phyloP scores from a whole-genome alignment of 2,329 filamentous ascomycete genomes.

The Tolypocladium guangdongense region DNA sequence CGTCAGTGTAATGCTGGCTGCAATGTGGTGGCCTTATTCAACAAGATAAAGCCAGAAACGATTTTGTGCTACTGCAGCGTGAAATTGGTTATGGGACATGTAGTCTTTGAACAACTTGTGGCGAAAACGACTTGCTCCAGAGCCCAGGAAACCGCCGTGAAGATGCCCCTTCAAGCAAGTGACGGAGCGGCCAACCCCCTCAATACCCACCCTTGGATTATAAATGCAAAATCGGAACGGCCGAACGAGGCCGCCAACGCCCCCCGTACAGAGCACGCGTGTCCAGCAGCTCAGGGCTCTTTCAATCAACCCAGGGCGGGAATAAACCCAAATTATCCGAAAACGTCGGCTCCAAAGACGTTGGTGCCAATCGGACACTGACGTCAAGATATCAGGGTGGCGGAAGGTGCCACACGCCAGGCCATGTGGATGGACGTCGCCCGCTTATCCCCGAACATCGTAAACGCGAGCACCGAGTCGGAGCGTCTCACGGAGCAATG shows the following conservation, averaged over 20 bases:
- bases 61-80: no score
- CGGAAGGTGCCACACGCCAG: background rate
- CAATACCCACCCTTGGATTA: background rate
- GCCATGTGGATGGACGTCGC: background rate
- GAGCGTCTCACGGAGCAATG: no score
- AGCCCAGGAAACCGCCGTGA: background rate
- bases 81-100: no score
- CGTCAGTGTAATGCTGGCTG: no score
- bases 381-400: background rate
- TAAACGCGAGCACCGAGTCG: background rate
- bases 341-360: background rate
- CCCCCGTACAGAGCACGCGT: background rate
- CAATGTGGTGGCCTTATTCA: no score
- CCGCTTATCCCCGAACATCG: background rate
- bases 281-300: background rate
- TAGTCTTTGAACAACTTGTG: no score
- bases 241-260: no score
- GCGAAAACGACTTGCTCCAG: background rate
- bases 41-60: background rate
- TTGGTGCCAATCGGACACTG: background rate
- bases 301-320: rapidly evolving
- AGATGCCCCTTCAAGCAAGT: background rate
- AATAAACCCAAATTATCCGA: background rate
- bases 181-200: no score
- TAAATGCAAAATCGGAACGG: no score